phyloP scores from a whole-genome alignment of 129 eudicot genomes.

The Saposhnikovia divaricata region DNA sequence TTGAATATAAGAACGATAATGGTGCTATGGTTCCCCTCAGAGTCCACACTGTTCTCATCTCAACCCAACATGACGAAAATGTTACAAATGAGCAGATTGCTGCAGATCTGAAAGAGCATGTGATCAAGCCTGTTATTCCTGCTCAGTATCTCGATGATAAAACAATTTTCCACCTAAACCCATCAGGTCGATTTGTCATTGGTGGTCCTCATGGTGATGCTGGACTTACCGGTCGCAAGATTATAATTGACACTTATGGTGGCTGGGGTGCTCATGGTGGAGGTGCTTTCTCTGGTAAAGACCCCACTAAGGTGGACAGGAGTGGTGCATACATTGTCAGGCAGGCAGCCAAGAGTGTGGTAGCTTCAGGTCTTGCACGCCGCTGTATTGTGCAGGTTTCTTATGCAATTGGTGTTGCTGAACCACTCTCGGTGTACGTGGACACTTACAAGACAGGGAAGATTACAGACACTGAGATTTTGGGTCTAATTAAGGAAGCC shows the following conservation, averaged over 20 bases:
- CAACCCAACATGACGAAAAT: slow-evolving; percentile 70
- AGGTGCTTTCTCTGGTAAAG: slow-evolving; percentile 72
- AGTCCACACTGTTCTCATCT: slow-evolving; percentile 68
- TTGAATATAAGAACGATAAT: slow-evolving; percentile 52
- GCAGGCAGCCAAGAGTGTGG: slow-evolving; percentile 73
- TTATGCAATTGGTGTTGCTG: slow-evolving; percentile 74
- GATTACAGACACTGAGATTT: slow-evolving; percentile 60
- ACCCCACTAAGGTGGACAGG: slow-evolving; percentile 67
- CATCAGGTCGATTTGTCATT: slow-evolving; percentile 66
- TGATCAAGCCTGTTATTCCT: slow-evolving; percentile 63
- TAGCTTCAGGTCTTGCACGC: slow-evolving; percentile 71
- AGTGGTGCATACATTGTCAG: slow-evolving; percentile 72
- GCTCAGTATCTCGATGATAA: slow-evolving; percentile 53
- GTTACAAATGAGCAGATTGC: slow-evolving; percentile 62
- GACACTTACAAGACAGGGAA: slow-evolving; percentile 61
- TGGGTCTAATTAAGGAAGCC: slow-evolving; percentile 53
- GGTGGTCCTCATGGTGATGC: slow-evolving; percentile 81
- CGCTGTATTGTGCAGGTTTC: slow-evolving; percentile 74
- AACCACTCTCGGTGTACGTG: slow-evolving; percentile 64
- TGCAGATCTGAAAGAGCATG: slow-evolving; percentile 52
- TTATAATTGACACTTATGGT: slow-evolving; percentile 65
- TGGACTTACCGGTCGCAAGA: slow-evolving; percentile 59
- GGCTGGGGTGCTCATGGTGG: slow-evolving; percentile 82
- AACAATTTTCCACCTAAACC: slow-evolving; percentile 64
- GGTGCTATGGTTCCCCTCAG: slow-evolving; percentile 76